phyloP scores from a whole-genome alignment of 176 grass and related monocot species.

The Oryza australiensis region DNA sequence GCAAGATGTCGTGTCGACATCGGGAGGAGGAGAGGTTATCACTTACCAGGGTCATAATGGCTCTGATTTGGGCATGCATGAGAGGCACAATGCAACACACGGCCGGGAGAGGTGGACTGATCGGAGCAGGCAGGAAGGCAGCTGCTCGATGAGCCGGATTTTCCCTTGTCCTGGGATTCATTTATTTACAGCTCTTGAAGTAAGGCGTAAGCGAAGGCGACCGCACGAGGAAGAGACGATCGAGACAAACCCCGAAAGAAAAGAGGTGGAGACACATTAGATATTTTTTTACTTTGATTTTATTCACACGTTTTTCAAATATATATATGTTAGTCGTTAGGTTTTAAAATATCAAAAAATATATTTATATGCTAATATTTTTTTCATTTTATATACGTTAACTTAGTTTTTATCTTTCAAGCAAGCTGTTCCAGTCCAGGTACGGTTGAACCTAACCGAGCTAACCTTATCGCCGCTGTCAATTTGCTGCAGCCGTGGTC shows the following conservation, averaged over 20 bases:
- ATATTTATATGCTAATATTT: too few relatives aligned
- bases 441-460: constrained; percentile 42
- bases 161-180: background rate
- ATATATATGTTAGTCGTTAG: too few relatives aligned
- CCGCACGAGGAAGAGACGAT: background rate
- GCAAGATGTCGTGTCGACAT: constrained; percentile 39
- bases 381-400: too few relatives aligned
- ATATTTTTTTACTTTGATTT: too few relatives aligned
- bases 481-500: background rate
- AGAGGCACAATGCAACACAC: constrained; percentile 62
- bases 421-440: background rate
- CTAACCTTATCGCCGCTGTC: constrained; percentile 32
- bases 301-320: too few relatives aligned
- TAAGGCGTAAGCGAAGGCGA: constrained; percentile 44
- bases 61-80: constrained; percentile 36
- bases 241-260: too few relatives aligned
- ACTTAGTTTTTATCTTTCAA: too few relatives aligned
- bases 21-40: constrained; percentile 22
- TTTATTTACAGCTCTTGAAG: constrained; percentile 25
- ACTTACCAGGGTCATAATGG: constrained; percentile 57
- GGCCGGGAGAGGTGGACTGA: constrained; percentile 29
- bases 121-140: background rate
- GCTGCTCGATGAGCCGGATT: background rate
- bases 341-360: too few relatives aligned
- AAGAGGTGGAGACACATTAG: too few relatives aligned